Conservation (phyloP, 305 asterid species). For the Fraxinus ornus region DNA sequence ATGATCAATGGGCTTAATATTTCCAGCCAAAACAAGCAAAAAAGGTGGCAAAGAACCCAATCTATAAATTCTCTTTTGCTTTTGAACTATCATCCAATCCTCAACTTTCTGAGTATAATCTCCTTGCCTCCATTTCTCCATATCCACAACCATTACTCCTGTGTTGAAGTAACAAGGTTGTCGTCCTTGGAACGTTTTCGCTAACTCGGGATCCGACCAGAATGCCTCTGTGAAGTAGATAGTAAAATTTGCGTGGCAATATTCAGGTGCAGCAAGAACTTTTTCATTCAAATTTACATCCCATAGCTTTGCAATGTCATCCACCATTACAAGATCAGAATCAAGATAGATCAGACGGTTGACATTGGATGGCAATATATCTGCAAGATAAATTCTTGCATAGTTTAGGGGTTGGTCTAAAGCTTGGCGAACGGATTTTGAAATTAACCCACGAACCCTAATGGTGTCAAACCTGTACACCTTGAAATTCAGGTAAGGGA, state of each 20-base stretch:
- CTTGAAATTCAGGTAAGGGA: not conserved
- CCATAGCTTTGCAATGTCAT: not conserved
- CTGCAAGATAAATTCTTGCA: not conserved
- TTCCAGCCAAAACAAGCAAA: not conserved
- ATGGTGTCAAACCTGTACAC: not conserved
- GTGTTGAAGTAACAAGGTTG: not conserved
- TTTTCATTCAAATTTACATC: not conserved
- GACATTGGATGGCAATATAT: not conserved
- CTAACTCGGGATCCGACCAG: not conserved
- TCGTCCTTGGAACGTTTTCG: not conserved
- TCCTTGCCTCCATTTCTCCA: not conserved
- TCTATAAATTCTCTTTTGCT: not conserved
- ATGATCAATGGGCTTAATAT: not conserved
- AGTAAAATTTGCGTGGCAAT: not conserved
- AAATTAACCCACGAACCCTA: not conserved
- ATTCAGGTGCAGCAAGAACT: not conserved
- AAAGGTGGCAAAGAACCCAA: not conserved
- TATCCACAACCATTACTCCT: not conserved
- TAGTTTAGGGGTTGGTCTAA: not conserved
- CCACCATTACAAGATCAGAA: not conserved
- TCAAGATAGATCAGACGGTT: not conserved
- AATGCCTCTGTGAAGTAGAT: not conserved
- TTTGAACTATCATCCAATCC: not conserved
- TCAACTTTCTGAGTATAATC: not conserved
- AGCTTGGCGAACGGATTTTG: not conserved